phyloP scores from a whole-genome alignment of 2,329 filamentous ascomycete genomes.

The Exophiala calicioides region DNA sequence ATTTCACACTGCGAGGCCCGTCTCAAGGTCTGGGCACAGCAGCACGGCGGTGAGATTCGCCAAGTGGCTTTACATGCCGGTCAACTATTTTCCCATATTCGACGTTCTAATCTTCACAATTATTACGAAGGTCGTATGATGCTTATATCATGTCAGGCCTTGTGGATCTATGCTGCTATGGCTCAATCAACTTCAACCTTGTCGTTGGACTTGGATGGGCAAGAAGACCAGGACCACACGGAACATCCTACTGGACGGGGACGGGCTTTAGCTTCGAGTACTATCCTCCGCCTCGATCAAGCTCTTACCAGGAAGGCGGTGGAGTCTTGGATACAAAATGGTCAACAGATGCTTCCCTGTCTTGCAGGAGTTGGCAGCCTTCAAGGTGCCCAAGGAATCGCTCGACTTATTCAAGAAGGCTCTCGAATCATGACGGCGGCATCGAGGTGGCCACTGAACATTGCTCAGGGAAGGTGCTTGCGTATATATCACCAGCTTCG shows the following conservation, averaged over 20 bases:
- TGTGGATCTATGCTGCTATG: background rate
- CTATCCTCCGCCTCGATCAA: background rate
- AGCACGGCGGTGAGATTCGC: background rate
- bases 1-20: background rate
- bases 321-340: background rate
- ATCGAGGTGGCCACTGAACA: background rate
- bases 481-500: slow-evolving; percentile 21
- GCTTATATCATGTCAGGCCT: background rate
- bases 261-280: background rate
- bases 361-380: background rate
- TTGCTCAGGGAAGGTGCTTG: background rate
- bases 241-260: no score
- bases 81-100: background rate
- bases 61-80: background rate
- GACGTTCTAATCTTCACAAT: background rate
- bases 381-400: background rate
- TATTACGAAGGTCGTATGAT: background rate
- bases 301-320: background rate
- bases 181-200: background rate
- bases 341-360: background rate
- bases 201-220: background rate
- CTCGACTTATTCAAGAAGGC: slow-evolving; percentile 1
- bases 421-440: background rate
- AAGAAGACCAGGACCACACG: no score
- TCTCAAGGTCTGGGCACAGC: background rate